Percentiles rank a stretch among this genome's conserved stretches.
Conservation (phyloP, 257 asterid genomes). For the Craterostigma plantagineum region DNA sequence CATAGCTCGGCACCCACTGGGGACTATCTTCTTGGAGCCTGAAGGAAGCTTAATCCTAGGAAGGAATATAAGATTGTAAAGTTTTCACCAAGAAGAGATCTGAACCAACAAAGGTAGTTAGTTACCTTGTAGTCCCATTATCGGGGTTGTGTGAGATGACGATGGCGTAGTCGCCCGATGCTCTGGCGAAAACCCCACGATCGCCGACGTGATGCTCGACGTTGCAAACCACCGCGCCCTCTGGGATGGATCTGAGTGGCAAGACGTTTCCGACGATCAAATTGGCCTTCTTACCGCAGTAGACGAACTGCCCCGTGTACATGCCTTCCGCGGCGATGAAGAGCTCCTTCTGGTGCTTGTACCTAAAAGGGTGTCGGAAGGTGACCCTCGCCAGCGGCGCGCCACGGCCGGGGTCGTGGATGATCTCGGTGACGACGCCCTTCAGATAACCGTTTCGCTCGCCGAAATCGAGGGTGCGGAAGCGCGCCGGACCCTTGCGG, state of each 20-base stretch:
- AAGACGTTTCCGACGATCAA: constrained; percentile 1
- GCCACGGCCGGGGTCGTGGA: constrained; percentile 5
- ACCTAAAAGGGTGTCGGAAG: constrained; percentile 2
- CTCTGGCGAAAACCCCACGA: constrained; percentile 1
- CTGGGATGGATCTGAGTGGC: constrained; percentile 3
- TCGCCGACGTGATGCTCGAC: constrained; percentile 3
- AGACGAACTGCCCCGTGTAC: constrained; percentile 3
- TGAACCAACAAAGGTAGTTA: too few species aligned
- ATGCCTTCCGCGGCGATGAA: constrained; percentile 2
- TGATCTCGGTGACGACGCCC: constrained; percentile 4
- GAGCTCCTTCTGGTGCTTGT: constrained; percentile 5
- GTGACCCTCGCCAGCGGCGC: constrained; percentile 4
- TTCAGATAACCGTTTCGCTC: constrained; percentile 3
- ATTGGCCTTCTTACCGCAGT: constrained; percentile 5
- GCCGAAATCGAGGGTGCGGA: constrained; percentile 1
- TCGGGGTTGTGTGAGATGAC: constrained; percentile 4
- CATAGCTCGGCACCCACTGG: background rate
- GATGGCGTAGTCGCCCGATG: constrained; percentile 5
- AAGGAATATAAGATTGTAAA: background rate
- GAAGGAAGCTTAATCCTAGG: background rate
- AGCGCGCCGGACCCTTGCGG: constrained; percentile 3
- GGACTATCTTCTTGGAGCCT: background rate
- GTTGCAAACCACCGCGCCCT: constrained; percentile 4
- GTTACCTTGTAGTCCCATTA: constrained; percentile 4
- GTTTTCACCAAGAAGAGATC: too few species aligned